These are phyloP conservation scores for Neofusicoccum umdonicola DNA, from an alignment of 2,329 filamentous ascomycete species.

Conservation along the genomic window DNA sequence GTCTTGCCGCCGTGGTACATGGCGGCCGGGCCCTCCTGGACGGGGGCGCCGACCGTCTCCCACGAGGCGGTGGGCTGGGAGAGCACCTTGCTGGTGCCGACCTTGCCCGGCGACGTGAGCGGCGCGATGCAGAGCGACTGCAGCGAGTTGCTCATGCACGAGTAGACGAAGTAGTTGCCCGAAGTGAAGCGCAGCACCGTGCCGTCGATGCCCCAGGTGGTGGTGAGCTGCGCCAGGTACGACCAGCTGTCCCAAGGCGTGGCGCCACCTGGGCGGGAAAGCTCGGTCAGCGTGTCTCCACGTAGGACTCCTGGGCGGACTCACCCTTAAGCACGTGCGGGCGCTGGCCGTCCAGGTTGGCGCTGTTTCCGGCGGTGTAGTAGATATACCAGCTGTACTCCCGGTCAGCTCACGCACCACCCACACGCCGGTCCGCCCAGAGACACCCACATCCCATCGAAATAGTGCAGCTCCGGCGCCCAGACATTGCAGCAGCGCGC, in stretches of 20 bases:
- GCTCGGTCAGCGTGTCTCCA: neutral
- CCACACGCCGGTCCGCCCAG: neutral
- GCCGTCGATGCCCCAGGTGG: conserved; percentile 55
- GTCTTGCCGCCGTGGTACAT: conserved; percentile 55
- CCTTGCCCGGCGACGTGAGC: conserved; percentile 41
- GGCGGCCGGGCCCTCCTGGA: conserved; percentile 56
- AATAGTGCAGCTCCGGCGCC: conserved; percentile 36
- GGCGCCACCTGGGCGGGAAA: conserved; percentile 42
- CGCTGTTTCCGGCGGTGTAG: conserved; percentile 52
- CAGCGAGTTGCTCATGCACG: conserved; percentile 49
- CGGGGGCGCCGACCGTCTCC: conserved; percentile 50
- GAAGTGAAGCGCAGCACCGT: conserved; percentile 50
- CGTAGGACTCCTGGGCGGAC: neutral
- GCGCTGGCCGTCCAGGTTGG: conserved; percentile 51
- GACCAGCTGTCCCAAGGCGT: conserved; percentile 53
- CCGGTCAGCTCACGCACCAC: conserved; percentile 39
- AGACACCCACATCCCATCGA: conserved; percentile 14
- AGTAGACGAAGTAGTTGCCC: conserved; percentile 56
- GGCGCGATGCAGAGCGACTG: conserved; percentile 44
- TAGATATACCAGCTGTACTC: conserved; percentile 54
- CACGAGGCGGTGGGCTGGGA: conserved; percentile 52
- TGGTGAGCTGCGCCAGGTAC: conserved; percentile 49
- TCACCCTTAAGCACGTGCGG: conserved; percentile 53
- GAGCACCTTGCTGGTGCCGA: conserved; percentile 49
- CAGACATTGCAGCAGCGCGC: conserved; percentile 56